Evolutionary conservation across 2,329 filamentous ascomycete genomes (phyloP).

Genomic region (Fusarium lateritium): DNA sequence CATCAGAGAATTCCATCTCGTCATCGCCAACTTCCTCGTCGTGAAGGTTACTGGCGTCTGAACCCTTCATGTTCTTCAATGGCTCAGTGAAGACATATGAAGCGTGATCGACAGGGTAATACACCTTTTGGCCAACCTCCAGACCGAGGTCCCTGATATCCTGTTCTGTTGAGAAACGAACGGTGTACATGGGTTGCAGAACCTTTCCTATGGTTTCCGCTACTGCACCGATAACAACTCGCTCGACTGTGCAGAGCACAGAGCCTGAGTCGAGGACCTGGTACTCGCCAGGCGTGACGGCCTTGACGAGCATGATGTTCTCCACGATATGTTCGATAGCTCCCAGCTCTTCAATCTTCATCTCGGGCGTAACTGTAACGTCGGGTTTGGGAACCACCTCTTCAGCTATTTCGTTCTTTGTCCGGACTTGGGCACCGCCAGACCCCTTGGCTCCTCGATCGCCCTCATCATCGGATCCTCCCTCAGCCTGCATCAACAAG

Average conservation of each 20-base stretch:
- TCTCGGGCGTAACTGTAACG: slow-evolving; percentile 81
- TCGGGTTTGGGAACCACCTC: slow-evolving; percentile 80
- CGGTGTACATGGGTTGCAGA: slow-evolving; percentile 86
- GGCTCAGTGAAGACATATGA: slow-evolving; percentile 89
- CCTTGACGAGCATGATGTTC: slow-evolving; percentile 83
- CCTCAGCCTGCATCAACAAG: slow-evolving; percentile 87
- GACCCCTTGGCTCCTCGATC: slow-evolving; percentile 62
- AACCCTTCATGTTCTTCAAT: slow-evolving; percentile 84
- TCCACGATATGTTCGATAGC: slow-evolving; percentile 83
- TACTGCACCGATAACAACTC: slow-evolving; percentile 84
- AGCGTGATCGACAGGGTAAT: slow-evolving; percentile 84
- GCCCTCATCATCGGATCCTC: slow-evolving; percentile 83
- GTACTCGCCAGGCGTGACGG: slow-evolving; percentile 83
- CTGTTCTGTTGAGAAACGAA: slow-evolving; percentile 78
- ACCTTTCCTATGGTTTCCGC: slow-evolving; percentile 89
- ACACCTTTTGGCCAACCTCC: slow-evolving; percentile 78
- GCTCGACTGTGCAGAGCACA: slow-evolving; percentile 82
- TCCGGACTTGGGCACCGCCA: slow-evolving; percentile 71
- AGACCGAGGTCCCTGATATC: slow-evolving; percentile 79
- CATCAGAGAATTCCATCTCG: slow-evolving; percentile 95
- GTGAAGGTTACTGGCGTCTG: slow-evolving; percentile 94
- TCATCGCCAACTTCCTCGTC: slow-evolving; percentile 91
- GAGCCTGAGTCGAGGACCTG: slow-evolving; percentile 89
- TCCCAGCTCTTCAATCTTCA: slow-evolving; percentile 83
- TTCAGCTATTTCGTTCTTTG: slow-evolving; percentile 83